Base-by-base conservation (phyloP, 441 rosid species). In the Corymbia calophylla region DNA sequence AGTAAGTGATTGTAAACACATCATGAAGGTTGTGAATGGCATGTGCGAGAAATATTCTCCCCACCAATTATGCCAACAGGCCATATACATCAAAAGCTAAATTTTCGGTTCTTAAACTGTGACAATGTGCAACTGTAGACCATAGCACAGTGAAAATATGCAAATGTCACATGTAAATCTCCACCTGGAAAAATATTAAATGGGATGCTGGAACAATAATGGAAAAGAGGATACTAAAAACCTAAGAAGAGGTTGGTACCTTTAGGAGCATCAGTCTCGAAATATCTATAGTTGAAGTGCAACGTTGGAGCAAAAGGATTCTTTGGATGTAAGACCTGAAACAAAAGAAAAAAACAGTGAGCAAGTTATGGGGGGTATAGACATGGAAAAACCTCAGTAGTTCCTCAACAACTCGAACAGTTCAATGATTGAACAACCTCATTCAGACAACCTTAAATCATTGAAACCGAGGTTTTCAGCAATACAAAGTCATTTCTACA, bases 241-340 rank as follows among this genome's bases (percentile, higher is more conserved):
- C 25, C 84, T 44, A 7, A 77, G 9, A 29, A 48, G 82, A 31
- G n/a, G 16, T 27, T 8, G 39, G n/a, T 93, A 97, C 99, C 99
- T 95, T 94, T 92, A 6, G 99, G 95, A 91, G 98, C 98, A 93
- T 97, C 99, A 1, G 99, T 98, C 93, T 98, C 99, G 88, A 98
- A 97, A 88, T 98, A 98, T 11, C 99, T 96, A 93, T 97, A 98
- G 89, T 96, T 98, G 90, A 98, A 98, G 94, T 98, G 99, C 93
- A 98, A 90, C 3, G 99, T 96, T 8, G 99, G 99, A 8, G 99
- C 98, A 90, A 96, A 98, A 5, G 99, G 99, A 91, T 98, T 98
- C 96, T 97, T 97, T 0, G 99, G 99, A 93, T 98, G 99, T 91
- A 98, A 92, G 81, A 97, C 99, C 99, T 97, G 92, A 18, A 90